Percentiles rank a stretch among this genome's conserved stretches.
These are phyloP conservation scores for Knoxia roxburghii DNA, from an alignment of 257 asterid genomes.

Conservation along the genomic window DNA sequence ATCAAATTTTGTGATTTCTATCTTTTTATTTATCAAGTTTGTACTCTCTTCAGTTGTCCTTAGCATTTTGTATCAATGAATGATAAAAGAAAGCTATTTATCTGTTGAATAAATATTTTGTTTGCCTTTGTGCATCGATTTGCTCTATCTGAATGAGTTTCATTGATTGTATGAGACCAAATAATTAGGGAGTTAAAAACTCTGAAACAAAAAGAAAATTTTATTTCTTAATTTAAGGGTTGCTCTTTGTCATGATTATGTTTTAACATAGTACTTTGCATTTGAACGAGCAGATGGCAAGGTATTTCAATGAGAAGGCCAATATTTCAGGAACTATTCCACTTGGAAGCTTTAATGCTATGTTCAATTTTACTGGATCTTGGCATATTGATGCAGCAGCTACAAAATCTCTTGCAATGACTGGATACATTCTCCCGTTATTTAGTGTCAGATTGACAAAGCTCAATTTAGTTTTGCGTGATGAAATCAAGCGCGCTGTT, in stretches of 20 bases:
- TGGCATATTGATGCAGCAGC: constrained; percentile 88
- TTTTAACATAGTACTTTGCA: constrained; percentile 11
- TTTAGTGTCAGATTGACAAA: constrained; percentile 49
- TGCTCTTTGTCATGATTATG: background rate
- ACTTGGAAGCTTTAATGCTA: constrained; percentile 92
- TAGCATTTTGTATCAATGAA: background rate
- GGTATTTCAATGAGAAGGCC: constrained; percentile 70
- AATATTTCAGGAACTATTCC: constrained; percentile 65
- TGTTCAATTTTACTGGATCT: constrained; percentile 97
- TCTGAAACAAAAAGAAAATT: background rate
- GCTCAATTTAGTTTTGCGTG: constrained; percentile 43
- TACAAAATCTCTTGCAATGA: constrained; percentile 90
- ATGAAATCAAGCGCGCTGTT: constrained; percentile 79
- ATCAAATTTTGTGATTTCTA: background rate
- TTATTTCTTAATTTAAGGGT: background rate
- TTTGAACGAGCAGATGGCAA: constrained; percentile 74
- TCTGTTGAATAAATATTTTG: background rate
- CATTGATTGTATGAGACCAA: background rate
- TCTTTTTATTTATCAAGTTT: background rate
- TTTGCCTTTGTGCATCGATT: background rate
- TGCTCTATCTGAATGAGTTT: background rate
- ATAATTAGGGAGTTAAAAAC: background rate
- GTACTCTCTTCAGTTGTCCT: background rate
- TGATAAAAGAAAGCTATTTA: background rate
- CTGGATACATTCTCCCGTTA: constrained; percentile 66